Percentiles rank a stretch among this genome's conserved stretches.
These are phyloP conservation scores for Entomortierella beljakovae DNA, from an alignment of 192 early-diverging fungal species.

Conservation along the genomic window DNA sequence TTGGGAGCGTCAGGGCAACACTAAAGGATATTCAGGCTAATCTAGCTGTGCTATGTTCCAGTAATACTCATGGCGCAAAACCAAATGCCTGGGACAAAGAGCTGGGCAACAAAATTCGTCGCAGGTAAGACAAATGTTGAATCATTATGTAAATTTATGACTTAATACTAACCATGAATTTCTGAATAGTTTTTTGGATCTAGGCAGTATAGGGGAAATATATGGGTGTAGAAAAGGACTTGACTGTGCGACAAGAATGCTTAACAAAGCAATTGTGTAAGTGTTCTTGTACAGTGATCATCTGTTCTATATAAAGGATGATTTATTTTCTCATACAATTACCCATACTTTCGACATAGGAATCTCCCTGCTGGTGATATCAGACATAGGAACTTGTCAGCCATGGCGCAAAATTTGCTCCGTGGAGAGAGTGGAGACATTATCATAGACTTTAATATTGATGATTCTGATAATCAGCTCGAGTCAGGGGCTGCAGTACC, in stretches of 20 bases:
- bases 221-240: conserved; percentile 25
- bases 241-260: conserved; percentile 10
- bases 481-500: not conserved
- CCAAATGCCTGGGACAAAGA: not conserved
- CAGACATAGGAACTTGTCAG: not conserved
- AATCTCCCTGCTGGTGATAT: not conserved
- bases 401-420: not conserved
- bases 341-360: not conserved
- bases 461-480: not conserved
- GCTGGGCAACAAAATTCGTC: conserved; percentile 1
- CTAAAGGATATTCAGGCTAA: conserved; percentile 9
- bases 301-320: not conserved
- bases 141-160: not conserved
- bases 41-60: not conserved
- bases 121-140: conserved; percentile 6
- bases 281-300: not conserved
- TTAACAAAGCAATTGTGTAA: conserved; percentile 22
- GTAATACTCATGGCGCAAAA: not conserved
- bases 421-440: not conserved
- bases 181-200: conserved; percentile 6
- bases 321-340: not conserved
- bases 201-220: conserved; percentile 3
- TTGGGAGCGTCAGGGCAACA: conserved; percentile 10
- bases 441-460: not conserved
- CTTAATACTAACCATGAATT: no score